Evolutionary conservation across 2,329 filamentous ascomycete genomes (phyloP), one percentile per base, ranked within the genome.

Genomic region (Arthrinium phaeospermum): DNA sequence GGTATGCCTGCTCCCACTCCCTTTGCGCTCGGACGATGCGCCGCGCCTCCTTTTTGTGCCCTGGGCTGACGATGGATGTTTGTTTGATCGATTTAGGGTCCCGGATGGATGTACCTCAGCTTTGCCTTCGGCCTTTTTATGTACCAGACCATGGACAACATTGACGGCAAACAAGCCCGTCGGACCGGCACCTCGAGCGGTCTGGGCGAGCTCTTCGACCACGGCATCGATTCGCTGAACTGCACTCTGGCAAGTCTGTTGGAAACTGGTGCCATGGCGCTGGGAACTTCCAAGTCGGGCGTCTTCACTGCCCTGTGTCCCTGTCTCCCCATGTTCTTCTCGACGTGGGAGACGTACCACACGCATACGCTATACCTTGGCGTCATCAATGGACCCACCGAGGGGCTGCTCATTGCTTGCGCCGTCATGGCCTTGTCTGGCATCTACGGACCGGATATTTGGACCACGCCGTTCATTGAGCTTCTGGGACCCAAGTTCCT

Each of bases 141-240:
- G 94, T 97, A 98, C 84, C 97, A 96, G 77, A 99, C 96, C 19
- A 95, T 99, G 92, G 96, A 99, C 86, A 99, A 99, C 82, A 93
- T 98, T 75, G 96, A 99, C 82, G 96, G 96, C 77, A 99, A 99
- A 85, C 96, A 99, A 86, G 96, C 96, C 72, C 90, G 96, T 75
- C 90, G 96, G 79, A 99, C 96, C 4, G 95, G 96, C 70, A 98
- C 96, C 4, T 98, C 96, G 44, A 98, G 95, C 81, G 94, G 94
- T 0, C 88, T 99, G 37, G 96, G 96, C 77, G 96, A 99, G 84
- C 91, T 99, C 19, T 99, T 99, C 84, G 96, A 99, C 84, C 96
- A 99, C 85, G 96, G 96, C 76, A 98, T 99, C 83, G 96, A 99
- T 84, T 98, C 95, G 41, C 86, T 99, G 75, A 99, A 99, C 85